Conservation (phyloP, 2,329 filamentous ascomycete species). For the Aspergillus awamori region DNA sequence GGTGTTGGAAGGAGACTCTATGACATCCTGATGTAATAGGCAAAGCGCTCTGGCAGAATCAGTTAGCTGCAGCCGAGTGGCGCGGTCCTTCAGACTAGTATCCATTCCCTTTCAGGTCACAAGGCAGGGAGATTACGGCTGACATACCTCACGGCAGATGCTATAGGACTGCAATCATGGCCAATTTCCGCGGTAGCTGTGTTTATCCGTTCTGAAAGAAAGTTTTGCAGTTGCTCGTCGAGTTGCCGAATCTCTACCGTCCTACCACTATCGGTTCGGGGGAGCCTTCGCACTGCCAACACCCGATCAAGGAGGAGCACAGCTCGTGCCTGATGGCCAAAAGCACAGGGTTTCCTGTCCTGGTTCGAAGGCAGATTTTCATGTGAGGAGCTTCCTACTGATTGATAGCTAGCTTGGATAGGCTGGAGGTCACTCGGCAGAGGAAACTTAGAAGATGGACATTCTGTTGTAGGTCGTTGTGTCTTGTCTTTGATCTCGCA, state of each 20-base stretch:
- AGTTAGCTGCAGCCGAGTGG: background rate
- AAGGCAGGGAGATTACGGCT: background rate
- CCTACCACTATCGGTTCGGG: background rate
- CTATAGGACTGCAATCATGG: background rate
- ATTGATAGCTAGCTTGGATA: background rate
- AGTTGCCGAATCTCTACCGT: background rate
- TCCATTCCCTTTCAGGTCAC: background rate
- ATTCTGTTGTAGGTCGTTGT: background rate
- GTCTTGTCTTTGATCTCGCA: background rate
- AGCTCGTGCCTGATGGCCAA: background rate
- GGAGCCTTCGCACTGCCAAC: background rate
- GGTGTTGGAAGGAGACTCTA: background rate
- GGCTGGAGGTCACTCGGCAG: background rate
- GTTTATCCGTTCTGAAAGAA: background rate
- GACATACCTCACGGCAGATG: background rate
- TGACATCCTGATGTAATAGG: background rate
- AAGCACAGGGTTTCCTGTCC: background rate
- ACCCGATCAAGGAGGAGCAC: background rate
- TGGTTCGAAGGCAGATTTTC: background rate
- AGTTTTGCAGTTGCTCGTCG: background rate
- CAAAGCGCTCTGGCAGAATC: background rate
- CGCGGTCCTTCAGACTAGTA: background rate
- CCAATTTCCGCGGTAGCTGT: background rate
- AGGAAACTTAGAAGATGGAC: background rate
- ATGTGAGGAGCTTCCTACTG: background rate